These are phyloP conservation scores for Aspergillus versicolor DNA, from an alignment of 2,329 filamentous ascomycete species.

Conservation along the genomic window DNA sequence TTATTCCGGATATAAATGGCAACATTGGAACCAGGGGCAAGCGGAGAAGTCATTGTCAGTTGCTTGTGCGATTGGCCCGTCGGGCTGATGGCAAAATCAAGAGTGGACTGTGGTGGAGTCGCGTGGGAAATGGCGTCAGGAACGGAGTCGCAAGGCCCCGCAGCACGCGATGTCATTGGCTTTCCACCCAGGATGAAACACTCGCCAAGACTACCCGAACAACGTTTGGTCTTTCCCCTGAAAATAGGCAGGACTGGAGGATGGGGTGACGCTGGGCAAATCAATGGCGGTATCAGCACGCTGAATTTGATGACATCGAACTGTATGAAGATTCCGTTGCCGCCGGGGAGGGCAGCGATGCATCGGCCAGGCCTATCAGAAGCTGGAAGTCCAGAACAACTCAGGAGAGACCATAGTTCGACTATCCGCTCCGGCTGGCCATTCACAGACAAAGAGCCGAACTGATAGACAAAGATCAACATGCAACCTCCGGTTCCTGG, in stretches of 20 bases:
- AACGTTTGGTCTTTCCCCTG: constrained; percentile 17
- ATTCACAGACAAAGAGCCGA: background rate
- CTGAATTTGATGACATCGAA: background rate
- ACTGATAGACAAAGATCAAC: constrained; percentile 16
- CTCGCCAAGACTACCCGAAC: constrained; percentile 13
- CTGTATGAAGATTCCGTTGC: background rate
- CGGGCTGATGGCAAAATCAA: constrained; percentile 8
- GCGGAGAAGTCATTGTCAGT: background rate
- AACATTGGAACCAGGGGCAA: constrained; percentile 18
- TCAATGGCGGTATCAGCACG: background rate
- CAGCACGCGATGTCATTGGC: constrained; percentile 6
- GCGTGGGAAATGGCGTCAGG: constrained; percentile 19
- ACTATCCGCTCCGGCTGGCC: background rate
- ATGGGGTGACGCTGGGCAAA: background rate
- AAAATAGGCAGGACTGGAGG: constrained; percentile 4
- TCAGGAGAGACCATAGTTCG: background rate
- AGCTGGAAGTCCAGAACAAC: background rate
- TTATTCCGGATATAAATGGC: constrained; percentile 15
- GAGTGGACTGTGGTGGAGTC: constrained; percentile 4
- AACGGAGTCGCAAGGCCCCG: constrained; percentile 11
- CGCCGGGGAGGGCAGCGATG: too few species aligned
- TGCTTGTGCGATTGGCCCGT: constrained; percentile 10
- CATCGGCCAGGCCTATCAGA: background rate
- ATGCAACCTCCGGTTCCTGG: constrained; percentile 1
- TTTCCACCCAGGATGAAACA: constrained; percentile 18